Conservation (phyloP, 345 rosid genomes). For the Cardiospermum halicacabum region DNA sequence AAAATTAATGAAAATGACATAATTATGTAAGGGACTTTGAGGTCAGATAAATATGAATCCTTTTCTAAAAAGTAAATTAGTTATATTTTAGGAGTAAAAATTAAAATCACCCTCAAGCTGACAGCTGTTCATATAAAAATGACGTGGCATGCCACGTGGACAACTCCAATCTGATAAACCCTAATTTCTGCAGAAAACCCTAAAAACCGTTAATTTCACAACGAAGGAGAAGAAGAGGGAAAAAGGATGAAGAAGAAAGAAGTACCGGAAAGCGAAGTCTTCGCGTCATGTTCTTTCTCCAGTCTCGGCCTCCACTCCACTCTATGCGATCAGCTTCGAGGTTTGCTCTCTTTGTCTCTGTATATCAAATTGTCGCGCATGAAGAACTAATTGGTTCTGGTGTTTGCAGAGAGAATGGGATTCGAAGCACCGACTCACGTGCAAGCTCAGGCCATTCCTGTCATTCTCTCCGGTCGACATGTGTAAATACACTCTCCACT, state of each 20-base stretch:
- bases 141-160: too few relatives aligned
- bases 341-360: slow-evolving; percentile 8
- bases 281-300: slow-evolving; percentile 67
- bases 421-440: slow-evolving; percentile 77
- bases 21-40: too few relatives aligned
- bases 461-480: slow-evolving; percentile 85
- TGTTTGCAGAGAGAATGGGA: slow-evolving; percentile 66
- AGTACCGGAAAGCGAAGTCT: slow-evolving; percentile 25
- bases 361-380: neutral
- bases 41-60: too few relatives aligned
- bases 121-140: too few relatives aligned
- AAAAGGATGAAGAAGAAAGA: slow-evolving; percentile 12
- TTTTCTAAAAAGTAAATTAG: too few relatives aligned
- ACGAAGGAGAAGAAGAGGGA: slow-evolving; percentile 1
- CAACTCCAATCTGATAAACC: neutral
- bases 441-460: slow-evolving; percentile 93
- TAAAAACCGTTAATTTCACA: neutral
- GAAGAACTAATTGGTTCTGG: neutral
- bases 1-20: too few relatives aligned
- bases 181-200: neutral
- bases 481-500: slow-evolving; percentile 45
- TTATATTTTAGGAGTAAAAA: too few relatives aligned
- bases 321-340: slow-evolving; percentile 55
- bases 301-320: slow-evolving; percentile 60
- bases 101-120: too few relatives aligned